A percentile compares a stretch with the other conserved stretches of the same genome.
Conservation (phyloP, 2,329 filamentous ascomycete genomes). For the Microcera coccophila region DNA sequence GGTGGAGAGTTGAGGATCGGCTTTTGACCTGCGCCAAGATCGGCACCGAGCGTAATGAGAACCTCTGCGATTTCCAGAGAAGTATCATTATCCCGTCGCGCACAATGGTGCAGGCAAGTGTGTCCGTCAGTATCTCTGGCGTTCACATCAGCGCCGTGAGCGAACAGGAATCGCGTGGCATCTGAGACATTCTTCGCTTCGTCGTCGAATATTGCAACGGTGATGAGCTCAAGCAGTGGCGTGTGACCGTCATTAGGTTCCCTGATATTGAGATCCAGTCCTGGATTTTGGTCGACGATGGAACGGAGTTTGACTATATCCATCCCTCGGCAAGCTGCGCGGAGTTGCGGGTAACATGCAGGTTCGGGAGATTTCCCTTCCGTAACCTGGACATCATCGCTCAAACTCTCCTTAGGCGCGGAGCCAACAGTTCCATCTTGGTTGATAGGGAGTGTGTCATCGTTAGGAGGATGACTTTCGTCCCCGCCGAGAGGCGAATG, state of each 20-base stretch:
- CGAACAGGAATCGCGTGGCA: slow-evolving; percentile 1
- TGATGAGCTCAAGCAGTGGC: slow-evolving; percentile 2
- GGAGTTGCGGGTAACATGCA: not conserved
- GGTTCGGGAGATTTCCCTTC: not conserved
- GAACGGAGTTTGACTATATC: not conserved
- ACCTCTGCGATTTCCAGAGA: slow-evolving; percentile 3
- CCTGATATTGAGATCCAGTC: slow-evolving; percentile 4
- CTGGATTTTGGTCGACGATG: slow-evolving; percentile 1
- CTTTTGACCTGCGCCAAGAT: slow-evolving; percentile 1
- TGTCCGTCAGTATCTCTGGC: slow-evolving; percentile 1
- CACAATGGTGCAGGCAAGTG: slow-evolving; percentile 6
- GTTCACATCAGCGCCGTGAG: slow-evolving; percentile 1
- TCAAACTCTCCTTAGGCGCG: not conserved
- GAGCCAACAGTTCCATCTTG: too few species aligned
- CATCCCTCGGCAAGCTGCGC: not conserved
- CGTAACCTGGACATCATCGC: not conserved
- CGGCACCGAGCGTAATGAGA: slow-evolving; percentile 1
- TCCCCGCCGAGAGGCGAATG: too few species aligned
- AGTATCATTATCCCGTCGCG: not conserved
- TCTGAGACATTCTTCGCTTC: not conserved
- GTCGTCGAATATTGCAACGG: not conserved
- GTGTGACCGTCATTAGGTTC: slow-evolving; percentile 2
- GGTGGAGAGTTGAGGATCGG: not conserved
- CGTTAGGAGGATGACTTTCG: too few species aligned
- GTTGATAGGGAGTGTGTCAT: too few species aligned